Conservation (phyloP, 306 rosid genomes). For the Castanopsis chinensis region DNA sequence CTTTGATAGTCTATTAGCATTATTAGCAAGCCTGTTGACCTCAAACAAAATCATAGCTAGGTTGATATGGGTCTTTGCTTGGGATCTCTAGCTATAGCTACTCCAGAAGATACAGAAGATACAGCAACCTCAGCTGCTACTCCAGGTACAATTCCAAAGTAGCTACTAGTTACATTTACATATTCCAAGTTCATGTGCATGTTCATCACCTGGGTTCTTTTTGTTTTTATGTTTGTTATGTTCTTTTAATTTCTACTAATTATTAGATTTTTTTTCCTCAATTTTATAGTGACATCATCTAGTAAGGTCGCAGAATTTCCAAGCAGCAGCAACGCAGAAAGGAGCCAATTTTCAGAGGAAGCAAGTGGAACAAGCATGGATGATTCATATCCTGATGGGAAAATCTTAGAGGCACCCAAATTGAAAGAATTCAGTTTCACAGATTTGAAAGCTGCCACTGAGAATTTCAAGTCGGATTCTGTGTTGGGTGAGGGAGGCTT, state of each 20-base stretch:
- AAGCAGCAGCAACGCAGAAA: conserved; percentile 39
- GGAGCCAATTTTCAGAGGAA: conserved; percentile 56
- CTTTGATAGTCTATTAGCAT: too few species aligned
- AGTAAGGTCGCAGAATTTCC: conserved; percentile 43
- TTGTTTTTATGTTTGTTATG: neutral
- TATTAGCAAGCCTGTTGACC: neutral
- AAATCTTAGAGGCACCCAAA: conserved; percentile 44
- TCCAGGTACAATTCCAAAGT: conserved; percentile 39
- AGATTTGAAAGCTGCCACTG: conserved; percentile 62
- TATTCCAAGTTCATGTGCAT: too few species aligned
- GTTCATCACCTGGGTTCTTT: neutral
- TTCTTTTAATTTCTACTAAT: neutral
- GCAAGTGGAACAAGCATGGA: conserved; percentile 36
- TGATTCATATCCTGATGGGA: conserved; percentile 30
- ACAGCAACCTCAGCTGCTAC: conserved; percentile 16
- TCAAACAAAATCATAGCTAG: neutral
- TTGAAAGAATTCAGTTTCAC: conserved; percentile 56
- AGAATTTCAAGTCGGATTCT: conserved; percentile 50
- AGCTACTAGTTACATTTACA: neutral
- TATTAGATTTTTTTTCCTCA: neutral
- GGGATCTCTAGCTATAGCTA: conserved; percentile 24
- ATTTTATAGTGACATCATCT: neutral
- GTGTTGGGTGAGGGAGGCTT: conserved; percentile 87
- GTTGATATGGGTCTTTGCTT: conserved; percentile 59
- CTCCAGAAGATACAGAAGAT: neutral